phyloP scores from a whole-genome alignment of 495 filamentous ascomycete genomes.

The Hyphodiscus hymeniophilus region DNA sequence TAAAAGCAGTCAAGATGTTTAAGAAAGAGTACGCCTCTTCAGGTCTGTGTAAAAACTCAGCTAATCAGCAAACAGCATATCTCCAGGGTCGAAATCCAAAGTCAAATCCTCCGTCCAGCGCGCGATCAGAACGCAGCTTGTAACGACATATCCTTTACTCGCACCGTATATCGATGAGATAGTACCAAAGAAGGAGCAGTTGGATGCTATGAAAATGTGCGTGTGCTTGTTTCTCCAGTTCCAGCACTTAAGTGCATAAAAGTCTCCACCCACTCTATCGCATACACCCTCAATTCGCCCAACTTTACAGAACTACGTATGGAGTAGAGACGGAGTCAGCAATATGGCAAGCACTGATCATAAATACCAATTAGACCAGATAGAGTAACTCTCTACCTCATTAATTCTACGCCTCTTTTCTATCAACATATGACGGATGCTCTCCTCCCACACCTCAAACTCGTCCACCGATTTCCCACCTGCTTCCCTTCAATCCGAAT shows the following conservation, averaged over 20 bases:
- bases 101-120: slow-evolving; percentile 96
- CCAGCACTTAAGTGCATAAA: too few relatives aligned
- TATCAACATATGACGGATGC: slow-evolving; percentile 81
- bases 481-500: slow-evolving; percentile 62
- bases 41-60: neutral
- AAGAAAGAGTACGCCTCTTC: slow-evolving; percentile 68
- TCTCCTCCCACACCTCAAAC: slow-evolving; percentile 67
- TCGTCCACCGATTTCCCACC: slow-evolving; percentile 65
- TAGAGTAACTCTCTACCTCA: slow-evolving; percentile 75
- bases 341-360: neutral
- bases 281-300: too few relatives aligned
- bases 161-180: slow-evolving; percentile 88
- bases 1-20: slow-evolving; percentile 54
- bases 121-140: slow-evolving; percentile 67
- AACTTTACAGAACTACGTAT: too few relatives aligned
- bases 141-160: slow-evolving; percentile 79
- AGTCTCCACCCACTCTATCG: too few relatives aligned
- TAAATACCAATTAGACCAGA: slow-evolving; percentile 52
- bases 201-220: slow-evolving; percentile 82
- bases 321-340: too few relatives aligned
- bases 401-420: slow-evolving; percentile 71
- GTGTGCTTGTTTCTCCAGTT: neutral
- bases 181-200: slow-evolving; percentile 88
- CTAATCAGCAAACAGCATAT: slow-evolving; percentile 46
- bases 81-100: slow-evolving; percentile 77